Conservation (phyloP, 2,329 filamentous ascomycete genomes). For the Fusarium sambucinum region DNA sequence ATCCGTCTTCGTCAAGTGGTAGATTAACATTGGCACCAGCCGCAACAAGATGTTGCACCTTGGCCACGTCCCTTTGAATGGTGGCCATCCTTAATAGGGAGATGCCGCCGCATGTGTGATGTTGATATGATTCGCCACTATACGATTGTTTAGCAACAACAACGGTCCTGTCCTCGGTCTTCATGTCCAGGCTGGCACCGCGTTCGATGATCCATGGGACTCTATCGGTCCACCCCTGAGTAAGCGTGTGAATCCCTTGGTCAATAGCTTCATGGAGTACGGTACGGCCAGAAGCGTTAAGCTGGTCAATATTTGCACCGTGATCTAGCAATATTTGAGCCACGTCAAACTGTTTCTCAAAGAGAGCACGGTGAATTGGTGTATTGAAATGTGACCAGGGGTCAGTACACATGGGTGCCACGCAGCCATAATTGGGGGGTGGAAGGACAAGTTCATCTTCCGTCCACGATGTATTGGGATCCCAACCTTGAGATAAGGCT, state of each 20-base stretch:
- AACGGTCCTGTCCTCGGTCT: not conserved
- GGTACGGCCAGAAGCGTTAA: not conserved
- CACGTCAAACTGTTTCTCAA: not conserved
- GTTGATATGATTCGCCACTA: not conserved
- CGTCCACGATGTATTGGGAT: not conserved
- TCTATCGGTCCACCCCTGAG: not conserved
- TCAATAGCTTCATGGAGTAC: not conserved
- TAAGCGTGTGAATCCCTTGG: not conserved
- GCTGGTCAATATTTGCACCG: not conserved
- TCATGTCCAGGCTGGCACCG: not conserved
- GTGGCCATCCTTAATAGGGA: not conserved
- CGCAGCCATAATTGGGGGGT: not conserved
- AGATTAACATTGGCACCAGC: not conserved
- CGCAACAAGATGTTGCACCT: not conserved
- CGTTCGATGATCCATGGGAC: not conserved
- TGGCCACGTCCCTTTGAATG: not conserved
- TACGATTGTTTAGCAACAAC: not conserved
- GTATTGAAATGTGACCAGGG: not conserved
- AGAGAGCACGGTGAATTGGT: not conserved
- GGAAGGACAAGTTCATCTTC: not conserved
- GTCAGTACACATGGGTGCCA: not conserved
- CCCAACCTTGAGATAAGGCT: not conserved
- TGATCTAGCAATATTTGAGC: not conserved
- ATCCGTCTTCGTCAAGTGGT: not conserved
- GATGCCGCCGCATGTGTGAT: not conserved